phyloP scores from a whole-genome alignment of 352 stramenopile genomes.

The Pythium dissotocum region DNA sequence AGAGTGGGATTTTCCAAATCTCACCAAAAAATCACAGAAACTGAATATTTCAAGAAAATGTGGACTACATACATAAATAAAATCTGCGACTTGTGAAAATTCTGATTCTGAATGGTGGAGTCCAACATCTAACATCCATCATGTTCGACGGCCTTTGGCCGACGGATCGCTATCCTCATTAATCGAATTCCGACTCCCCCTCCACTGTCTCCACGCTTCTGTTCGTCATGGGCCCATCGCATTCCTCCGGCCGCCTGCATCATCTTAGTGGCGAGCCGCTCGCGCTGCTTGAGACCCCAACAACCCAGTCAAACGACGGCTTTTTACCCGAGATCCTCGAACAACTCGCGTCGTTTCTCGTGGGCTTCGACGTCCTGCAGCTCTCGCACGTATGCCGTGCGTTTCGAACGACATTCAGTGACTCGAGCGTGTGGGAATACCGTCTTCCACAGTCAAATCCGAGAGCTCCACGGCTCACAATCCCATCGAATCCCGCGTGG shows the following conservation, averaged over 20 bases:
- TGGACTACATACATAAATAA: not conserved
- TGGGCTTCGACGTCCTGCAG: constrained; percentile 22
- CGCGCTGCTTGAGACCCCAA: not conserved
- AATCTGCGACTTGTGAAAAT: not conserved
- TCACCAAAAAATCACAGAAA: not conserved
- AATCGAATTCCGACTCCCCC: not conserved
- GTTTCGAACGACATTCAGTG: constrained; percentile 1
- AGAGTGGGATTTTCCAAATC: not conserved
- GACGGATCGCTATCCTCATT: not conserved
- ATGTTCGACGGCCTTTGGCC: too few relatives aligned
- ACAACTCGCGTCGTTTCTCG: constrained; percentile 15
- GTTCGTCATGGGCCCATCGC: not conserved
- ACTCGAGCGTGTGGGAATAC: not conserved
- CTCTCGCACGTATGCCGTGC: constrained; percentile 9
- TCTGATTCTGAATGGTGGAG: not conserved
- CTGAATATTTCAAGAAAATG: not conserved
- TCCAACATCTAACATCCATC: not conserved
- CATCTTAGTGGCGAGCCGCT: not conserved
- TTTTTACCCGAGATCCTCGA: constrained; percentile 23
- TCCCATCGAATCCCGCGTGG: not conserved
- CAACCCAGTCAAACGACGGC: not conserved
- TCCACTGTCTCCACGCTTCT: not conserved
- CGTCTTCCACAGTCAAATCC: not conserved
- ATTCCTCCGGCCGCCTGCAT: not conserved
- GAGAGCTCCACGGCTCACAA: not conserved